Conservation (phyloP, 805 yeast species). For the Ogataea trehalophila region DNA sequence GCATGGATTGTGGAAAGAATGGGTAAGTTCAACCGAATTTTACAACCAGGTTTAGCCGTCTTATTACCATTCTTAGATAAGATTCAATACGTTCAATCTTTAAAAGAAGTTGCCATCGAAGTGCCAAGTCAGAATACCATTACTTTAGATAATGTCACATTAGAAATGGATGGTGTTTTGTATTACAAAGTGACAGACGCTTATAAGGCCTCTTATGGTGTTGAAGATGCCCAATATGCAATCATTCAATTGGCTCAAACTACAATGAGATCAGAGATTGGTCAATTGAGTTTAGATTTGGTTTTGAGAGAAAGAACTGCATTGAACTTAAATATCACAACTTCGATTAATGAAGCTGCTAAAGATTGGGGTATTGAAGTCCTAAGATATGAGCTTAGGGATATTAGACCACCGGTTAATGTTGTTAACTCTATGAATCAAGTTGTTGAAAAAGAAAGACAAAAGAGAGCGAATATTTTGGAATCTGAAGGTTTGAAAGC, state of each 20-base stretch:
- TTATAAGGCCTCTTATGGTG: conserved; percentile 82
- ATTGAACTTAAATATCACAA: conserved; percentile 67
- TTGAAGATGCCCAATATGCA: conserved; percentile 83
- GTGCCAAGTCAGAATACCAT: conserved; percentile 82
- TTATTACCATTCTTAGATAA: conserved; percentile 69
- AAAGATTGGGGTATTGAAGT: conserved; percentile 82
- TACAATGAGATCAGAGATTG: conserved; percentile 86
- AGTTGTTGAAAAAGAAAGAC: conserved; percentile 82
- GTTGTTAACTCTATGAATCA: conserved; percentile 90
- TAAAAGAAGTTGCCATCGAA: conserved; percentile 82
- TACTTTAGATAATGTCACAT: conserved; percentile 79
- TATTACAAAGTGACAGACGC: conserved; percentile 77
- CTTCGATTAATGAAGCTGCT: conserved; percentile 81
- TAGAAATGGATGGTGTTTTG: conserved; percentile 80
- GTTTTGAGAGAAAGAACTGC: conserved; percentile 73
- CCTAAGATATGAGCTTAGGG: conserved; percentile 80
- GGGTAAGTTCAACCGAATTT: conserved; percentile 72
- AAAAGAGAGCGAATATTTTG: conserved; percentile 81
- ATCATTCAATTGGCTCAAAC: conserved; percentile 84
- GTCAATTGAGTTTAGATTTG: conserved; percentile 73
- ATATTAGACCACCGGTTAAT: conserved; percentile 80
- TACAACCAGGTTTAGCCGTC: conserved; percentile 75
- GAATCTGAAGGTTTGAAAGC: conserved; percentile 84
- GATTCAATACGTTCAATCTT: conserved; percentile 74
- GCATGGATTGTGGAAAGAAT: conserved; percentile 90